Evolutionary conservation across 2,329 filamentous ascomycete species (phyloP).

Genomic region (Volutella citrinella): DNA sequence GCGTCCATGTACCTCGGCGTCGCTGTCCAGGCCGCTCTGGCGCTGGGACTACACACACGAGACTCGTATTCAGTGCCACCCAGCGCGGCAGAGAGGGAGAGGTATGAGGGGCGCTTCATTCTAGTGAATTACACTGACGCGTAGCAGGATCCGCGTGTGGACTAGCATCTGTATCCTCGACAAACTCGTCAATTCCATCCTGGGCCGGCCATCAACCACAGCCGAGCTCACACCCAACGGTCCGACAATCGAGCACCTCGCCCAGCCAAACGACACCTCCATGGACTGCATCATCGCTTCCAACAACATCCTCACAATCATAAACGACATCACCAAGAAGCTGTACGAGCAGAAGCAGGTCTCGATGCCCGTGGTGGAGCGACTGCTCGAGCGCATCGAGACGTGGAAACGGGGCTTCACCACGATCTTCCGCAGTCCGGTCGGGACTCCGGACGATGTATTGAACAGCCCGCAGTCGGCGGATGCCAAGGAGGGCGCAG

Average conservation of each 20-base stretch:
- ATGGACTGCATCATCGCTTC: constrained; percentile 36
- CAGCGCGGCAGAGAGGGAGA: constrained; percentile 13
- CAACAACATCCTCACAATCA: constrained; percentile 39
- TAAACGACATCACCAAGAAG: constrained; percentile 41
- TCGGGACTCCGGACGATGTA: constrained; percentile 12
- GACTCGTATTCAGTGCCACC: constrained; percentile 19
- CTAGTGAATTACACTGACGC: not conserved
- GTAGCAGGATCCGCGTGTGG: constrained; percentile 32
- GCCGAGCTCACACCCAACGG: constrained; percentile 13
- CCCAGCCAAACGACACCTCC: constrained; percentile 15
- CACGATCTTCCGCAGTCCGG: constrained; percentile 38
- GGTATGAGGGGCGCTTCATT: constrained; percentile 12
- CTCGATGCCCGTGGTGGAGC: constrained; percentile 33
- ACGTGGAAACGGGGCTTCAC: constrained; percentile 43
- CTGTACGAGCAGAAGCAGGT: constrained; percentile 38
- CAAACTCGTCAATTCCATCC: constrained; percentile 35
- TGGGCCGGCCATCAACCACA: constrained; percentile 36
- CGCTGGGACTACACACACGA: constrained; percentile 49
- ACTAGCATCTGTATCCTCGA: constrained; percentile 38
- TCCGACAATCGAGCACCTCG: constrained; percentile 12
- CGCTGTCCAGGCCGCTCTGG: constrained; percentile 54
- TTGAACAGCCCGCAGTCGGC: constrained; percentile 1
- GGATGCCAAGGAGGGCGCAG: constrained; percentile 29
- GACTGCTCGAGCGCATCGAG: constrained; percentile 39
- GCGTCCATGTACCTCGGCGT: constrained; percentile 64